Evolutionary conservation across 257 asterid species (phyloP), one percentile per base, ranked within the genome.

Genomic region (Avicennia marina): DNA sequence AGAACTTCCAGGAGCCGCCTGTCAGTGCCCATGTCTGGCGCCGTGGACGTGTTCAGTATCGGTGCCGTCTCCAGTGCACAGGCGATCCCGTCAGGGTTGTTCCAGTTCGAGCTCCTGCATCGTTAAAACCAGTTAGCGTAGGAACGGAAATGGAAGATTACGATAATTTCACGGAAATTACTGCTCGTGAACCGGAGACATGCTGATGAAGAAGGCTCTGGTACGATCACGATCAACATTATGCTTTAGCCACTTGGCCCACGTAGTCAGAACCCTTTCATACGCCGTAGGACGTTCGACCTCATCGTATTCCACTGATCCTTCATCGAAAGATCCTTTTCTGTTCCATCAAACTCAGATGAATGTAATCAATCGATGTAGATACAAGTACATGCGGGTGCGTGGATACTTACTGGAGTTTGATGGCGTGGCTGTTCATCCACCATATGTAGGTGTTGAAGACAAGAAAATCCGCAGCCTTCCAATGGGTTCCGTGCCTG

Each of bases 361-460:
- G 10, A 40, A n/a, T n/a, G n/a, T n/a, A n/a, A n/a, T n/a, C n/a
- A n/a, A 6, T 21, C 32, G 12, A 34, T 26, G 4, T 40, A 20
- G 9, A 4, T 53, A 46, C 9, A 11, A 6, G 11, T 7, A 12
- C 2, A 4, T 20, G 4, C 13, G 6, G 34, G 4, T 17, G 25
- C 6, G 13, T 2, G 7, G 6, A 12, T 42, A 64, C 82, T 66
- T 65, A 80, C 91, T 43, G 39, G 57, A 78, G 60, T 66, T 78
- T 78, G 4, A 77, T 55, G 9, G 60, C 41, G 56, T 3, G 60
- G 36, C 32, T 56, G 27, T 72, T 75, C 80, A 79, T 79, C 90
- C 90, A 84, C 90, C 94, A 84, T 43, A 84, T 77, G 65, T 74
- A 81, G 50, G 90, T 74, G 61, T 84, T 81, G 62, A 84, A 84